Evolutionary conservation across 305 asterid genomes (phyloP).

Genomic region (Euphrasia arctica): DNA sequence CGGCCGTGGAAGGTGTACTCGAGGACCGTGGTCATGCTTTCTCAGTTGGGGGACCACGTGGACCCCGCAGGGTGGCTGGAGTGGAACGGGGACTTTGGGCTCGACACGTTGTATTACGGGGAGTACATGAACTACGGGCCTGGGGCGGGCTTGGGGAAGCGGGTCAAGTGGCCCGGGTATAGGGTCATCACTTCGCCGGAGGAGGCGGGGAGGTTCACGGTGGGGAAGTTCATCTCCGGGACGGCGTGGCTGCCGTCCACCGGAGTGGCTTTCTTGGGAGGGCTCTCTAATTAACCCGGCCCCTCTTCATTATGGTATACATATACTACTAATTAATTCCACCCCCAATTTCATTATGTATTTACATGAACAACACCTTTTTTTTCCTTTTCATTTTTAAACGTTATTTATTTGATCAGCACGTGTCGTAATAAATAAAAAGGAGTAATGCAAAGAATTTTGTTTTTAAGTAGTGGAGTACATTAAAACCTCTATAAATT

Average conservation of each 20-base stretch:
- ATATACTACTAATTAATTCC: neutral
- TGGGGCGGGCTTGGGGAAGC: constrained; percentile 60
- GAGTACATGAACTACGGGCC: constrained; percentile 95
- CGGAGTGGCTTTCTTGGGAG: constrained; percentile 86
- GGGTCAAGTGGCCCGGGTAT: constrained; percentile 91
- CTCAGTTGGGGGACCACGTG: constrained; percentile 72
- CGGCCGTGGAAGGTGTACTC: constrained; percentile 98
- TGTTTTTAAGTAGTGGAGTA: neutral
- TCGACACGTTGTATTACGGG: constrained; percentile 81
- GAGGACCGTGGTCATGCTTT: constrained; percentile 68
- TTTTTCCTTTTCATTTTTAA: neutral
- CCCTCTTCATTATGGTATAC: neutral
- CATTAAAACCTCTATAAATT: no score
- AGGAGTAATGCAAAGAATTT: neutral
- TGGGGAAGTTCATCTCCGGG: constrained; percentile 72
- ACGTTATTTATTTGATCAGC: neutral
- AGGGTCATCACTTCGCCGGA: constrained; percentile 46
- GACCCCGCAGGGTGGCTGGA: constrained; percentile 91
- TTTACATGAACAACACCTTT: neutral
- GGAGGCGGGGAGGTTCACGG: constrained; percentile 88
- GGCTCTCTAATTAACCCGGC: constrained; percentile 29
- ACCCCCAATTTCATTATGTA: no score
- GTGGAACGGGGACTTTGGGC: constrained; percentile 77
- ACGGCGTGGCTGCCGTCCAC: constrained; percentile 94
- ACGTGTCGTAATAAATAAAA: neutral